Conservation (phyloP, 1,284 basidiomycete genomes). For the Cryptococcus jaspeensis region DNA sequence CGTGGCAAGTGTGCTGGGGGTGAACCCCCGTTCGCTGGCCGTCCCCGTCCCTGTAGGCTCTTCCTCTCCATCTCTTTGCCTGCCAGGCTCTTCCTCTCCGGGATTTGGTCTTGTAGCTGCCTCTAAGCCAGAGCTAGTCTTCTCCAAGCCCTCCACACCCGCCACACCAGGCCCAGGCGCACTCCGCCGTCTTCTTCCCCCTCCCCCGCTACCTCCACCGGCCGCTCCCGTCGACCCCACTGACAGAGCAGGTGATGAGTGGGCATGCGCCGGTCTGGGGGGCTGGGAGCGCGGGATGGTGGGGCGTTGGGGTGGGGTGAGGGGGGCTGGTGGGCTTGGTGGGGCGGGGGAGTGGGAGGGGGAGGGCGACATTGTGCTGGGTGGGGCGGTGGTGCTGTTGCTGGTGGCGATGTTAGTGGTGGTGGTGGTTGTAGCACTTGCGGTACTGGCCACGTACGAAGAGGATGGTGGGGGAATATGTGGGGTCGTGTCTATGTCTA, state of each 20-base stretch:
- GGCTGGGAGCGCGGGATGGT: constrained; percentile 25
- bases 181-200: constrained; percentile 1
- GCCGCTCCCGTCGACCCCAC: too few species aligned
- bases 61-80: too few species aligned
- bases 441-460: neutral
- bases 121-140: too few species aligned
- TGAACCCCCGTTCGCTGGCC: too few species aligned
- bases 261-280: constrained; percentile 15
- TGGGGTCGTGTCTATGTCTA: too few species aligned
- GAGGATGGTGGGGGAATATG: neutral
- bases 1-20: too few species aligned
- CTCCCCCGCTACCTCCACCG: neutral
- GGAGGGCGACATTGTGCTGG: constrained; percentile 10
- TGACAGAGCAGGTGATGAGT: constrained; percentile 17
- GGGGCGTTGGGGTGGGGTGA: constrained; percentile 15
- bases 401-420: neutral
- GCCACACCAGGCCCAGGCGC: neutral
- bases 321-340: constrained; percentile 4
- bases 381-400: neutral
- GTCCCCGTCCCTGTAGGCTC: too few species aligned
- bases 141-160: too few species aligned
- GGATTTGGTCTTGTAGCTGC: too few species aligned
- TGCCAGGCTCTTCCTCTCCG: too few species aligned
- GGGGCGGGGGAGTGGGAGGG: neutral
- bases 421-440: neutral